phyloP scores from a whole-genome alignment of 192 early-diverging fungal genomes.

The Blastocladiella britannica region DNA sequence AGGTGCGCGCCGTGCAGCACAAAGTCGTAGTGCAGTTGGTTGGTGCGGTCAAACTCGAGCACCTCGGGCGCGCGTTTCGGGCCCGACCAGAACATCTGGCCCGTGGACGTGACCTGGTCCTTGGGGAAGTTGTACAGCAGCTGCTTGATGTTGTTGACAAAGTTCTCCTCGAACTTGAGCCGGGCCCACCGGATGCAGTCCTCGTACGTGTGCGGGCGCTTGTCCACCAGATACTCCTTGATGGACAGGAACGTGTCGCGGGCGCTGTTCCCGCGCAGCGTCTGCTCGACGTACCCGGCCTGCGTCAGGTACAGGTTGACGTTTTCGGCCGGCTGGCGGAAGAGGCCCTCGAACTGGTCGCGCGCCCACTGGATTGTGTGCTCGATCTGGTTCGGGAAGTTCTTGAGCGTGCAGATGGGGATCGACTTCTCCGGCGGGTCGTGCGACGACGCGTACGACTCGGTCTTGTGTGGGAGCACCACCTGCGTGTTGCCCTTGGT shows the following conservation, averaged over 20 bases:
- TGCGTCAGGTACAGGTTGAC: conserved; percentile 83
- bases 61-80: conserved; percentile 84
- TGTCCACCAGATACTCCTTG: conserved; percentile 46
- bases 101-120: conserved; percentile 73
- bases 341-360: conserved; percentile 87
- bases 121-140: conserved; percentile 92
- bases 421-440: conserved; percentile 95
- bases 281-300: conserved; percentile 54
- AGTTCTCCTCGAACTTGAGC: conserved; percentile 78
- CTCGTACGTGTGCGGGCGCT: conserved; percentile 67
- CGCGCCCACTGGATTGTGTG: conserved; percentile 91
- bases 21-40: conserved; percentile 67
- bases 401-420: conserved; percentile 72
- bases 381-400: conserved; percentile 74
- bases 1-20: conserved; percentile 79
- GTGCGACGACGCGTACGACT: conserved; percentile 94
- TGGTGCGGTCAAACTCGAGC: conserved; percentile 48
- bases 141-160: conserved; percentile 79
- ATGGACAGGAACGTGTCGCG: conserved; percentile 61
- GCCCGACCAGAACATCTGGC: conserved; percentile 87
- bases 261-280: conserved; percentile 40
- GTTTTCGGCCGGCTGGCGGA: conserved; percentile 76
- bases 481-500: conserved; percentile 99
- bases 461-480: conserved; percentile 81
- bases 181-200: conserved; percentile 88